Conservation (phyloP, 371 early-diverging fungal genomes). For the Nematocida parisii region DNA sequence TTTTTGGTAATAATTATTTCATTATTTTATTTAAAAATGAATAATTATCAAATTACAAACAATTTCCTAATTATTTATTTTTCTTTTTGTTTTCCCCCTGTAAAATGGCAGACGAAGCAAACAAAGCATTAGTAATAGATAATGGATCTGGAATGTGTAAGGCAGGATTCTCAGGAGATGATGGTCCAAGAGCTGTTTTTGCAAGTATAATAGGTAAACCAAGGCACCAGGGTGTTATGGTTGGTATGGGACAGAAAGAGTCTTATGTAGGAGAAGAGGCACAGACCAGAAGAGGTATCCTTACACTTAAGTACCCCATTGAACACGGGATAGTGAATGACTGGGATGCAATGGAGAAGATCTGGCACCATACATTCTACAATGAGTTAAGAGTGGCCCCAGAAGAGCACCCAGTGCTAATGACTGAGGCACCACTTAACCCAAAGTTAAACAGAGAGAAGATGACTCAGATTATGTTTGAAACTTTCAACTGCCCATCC, state of each 20-base stretch:
- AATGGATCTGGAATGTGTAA: slow-evolving; percentile 99
- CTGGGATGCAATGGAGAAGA: slow-evolving; percentile 99
- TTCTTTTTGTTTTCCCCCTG: slow-evolving; percentile 57
- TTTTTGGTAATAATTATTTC: not conserved
- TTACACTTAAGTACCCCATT: slow-evolving; percentile 97
- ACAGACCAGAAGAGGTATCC: slow-evolving; percentile 96
- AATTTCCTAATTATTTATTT: slow-evolving; percentile 49
- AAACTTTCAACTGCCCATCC: slow-evolving; percentile 95
- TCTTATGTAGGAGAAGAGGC: slow-evolving; percentile 99
- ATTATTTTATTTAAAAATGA: not conserved
- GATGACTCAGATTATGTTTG: slow-evolving; percentile 99
- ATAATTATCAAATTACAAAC: slow-evolving; percentile 5
- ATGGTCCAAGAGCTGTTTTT: slow-evolving; percentile 95
- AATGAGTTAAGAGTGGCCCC: slow-evolving; percentile 80
- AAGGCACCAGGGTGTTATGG: slow-evolving; percentile 96
- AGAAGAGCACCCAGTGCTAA: slow-evolving; percentile 94
- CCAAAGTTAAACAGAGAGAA: slow-evolving; percentile 99
- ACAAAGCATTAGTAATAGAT: slow-evolving; percentile 76
- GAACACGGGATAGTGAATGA: slow-evolving; percentile 99
- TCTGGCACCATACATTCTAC: slow-evolving; percentile 98
- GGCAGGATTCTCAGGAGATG: slow-evolving; percentile 99
- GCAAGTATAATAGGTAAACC: slow-evolving; percentile 98
- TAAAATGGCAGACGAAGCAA: slow-evolving; percentile 61
- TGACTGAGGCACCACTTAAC: slow-evolving; percentile 98
- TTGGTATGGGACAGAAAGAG: slow-evolving; percentile 99